Evolutionary conservation across 768 basidiomycete genomes (phyloP), one percentile per base, ranked within the genome.

Genomic region (Leccinellum luteum): DNA sequence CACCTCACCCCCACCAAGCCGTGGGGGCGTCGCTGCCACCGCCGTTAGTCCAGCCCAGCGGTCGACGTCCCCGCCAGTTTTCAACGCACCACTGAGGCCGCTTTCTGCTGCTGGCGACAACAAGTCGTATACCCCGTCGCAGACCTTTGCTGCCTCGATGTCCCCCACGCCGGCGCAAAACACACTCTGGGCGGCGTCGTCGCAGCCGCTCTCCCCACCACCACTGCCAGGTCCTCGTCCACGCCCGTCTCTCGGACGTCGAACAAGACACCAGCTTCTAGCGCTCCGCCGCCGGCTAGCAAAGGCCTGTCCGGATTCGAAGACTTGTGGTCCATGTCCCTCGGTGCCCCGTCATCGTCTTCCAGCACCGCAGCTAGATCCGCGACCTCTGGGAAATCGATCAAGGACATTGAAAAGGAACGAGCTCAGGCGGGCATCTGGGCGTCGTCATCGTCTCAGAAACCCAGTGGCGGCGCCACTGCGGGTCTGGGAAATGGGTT

Each of bases 351-450:
- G 10, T 58, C 71, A 8, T 57, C 72, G 13, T 57, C 72, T 10
- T 54, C 78, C 14, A 64, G 54, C 32, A 59, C 78, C 38, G 15
- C 58, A 4, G 48, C 35, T 8, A 80, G 81, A 49, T 68, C 81
- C 3, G 68, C 73, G 19, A 68, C 69, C 2, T 64, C 68, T 41
- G 78, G 78, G 38, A 93, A 94, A 79, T 90, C 87, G 45, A 95
- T 96, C 67, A 89, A 89, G 73, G 94, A 93, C 66, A 69, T 97
- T 61, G 90, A 92, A 75, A 86, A 84, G 74, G 94, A 96, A 76
- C 94, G 94, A 77, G 81, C 86, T 3, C 82, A 81, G 68, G 85
- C 87, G 21, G 84, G 83, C 10, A 81, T 97, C 32, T 97, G 94
- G 94, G 91, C 70, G 1, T 59, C 70, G 94, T 90, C 64, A 0